Evolutionary conservation across 306 rosid genomes (phyloP), one percentile per base, ranked within the genome.

Genomic region (Quercus cerris): DNA sequence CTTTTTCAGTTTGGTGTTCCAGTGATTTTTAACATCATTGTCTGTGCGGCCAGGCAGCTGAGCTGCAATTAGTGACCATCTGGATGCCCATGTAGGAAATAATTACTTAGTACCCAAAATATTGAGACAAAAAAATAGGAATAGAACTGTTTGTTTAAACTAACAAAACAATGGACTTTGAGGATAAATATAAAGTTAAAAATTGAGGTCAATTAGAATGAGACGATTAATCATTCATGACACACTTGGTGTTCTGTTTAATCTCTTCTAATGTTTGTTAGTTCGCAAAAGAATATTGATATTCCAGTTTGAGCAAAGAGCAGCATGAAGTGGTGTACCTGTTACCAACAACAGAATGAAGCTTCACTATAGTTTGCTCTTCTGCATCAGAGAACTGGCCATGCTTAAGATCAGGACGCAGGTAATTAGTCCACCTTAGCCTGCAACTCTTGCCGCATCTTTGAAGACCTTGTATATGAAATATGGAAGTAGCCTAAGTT

Each of bases 381-480:
- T 94, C 97, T 0, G 85, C 79, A 19, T 90, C 97, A 0, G 97
- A 84, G 84, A 94, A 93, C 35, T 94, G 94, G 56, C 97, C 97
- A 25, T 94, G 99, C 80, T 94, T 94, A 19, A 94, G 93, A 81
- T 93, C 99, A 56, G 99, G 97, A 6, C 94, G 91, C 46, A 91
- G 98, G 82, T 93, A 91, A 74, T 93, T 93, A 28, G 98, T 91
- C 97, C 98, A 93, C 23, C 98, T 88, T 10, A 93, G 88, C 83
- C 97, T 80, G 85, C 98, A 93, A 77, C 98, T 93, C 87, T 93
- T 93, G 56, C 98, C 97, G 64, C 98, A 93, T 85, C 98, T 87
- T 81, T 93, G 97, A 57, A 91, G 89, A 84, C 98, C 97, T 92
- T 75, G 25, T 33, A 18, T 30, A 70, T 23, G 70, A 75, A 0